Base-by-base conservation (phyloP, 352 stramenopile genomes). In the Pythium rhizo-oryzae region DNA sequence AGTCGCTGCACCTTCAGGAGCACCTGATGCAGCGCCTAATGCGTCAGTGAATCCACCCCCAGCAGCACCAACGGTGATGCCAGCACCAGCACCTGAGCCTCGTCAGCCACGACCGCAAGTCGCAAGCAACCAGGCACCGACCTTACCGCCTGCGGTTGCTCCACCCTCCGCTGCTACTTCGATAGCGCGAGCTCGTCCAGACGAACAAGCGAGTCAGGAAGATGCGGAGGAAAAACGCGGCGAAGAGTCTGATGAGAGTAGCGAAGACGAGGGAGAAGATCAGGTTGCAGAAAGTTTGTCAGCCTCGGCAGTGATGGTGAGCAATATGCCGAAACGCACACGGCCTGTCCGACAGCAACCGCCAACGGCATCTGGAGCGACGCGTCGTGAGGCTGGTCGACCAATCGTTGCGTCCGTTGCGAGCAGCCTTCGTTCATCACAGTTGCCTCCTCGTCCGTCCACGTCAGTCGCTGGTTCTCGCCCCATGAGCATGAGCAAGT, bases 401-500 rank as follows among this genome's bases (percentile, higher is more conserved):
- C 46, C 54, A 24, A 74, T 74, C 4, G 60, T 53, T 21, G 43
- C 30, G 35, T 64, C 62, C 1, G 46, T 68, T 35, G 59, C 59
- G 4, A 46, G 37, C 21, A 68, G 67, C 19, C 6, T 71, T 33
- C 59, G 65, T 15, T 60, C 59, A 4, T 71, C 67, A n/a, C 53
- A 77, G 24, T 61, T 85, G 18, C 84, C 84, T 7, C 75, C 84
- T 4, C 84, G 78, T 18, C 87, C 85, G 24, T 91, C 83, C 1
- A 80, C 83, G 21, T 90, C 82, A 2, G 53, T 76, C 2, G 71
- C 67, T 8, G 62, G 59, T 13, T 76, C 74, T 2, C 75, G 82
- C 13, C 84, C 87, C 0, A 92, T 86, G 81, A 95, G 85, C 54
- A 67, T 95, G 35, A 95, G 87, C 64, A 90, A 95, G 65, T 92